phyloP scores from a whole-genome alignment of 306 rosid species.

The Quercus berberidifolia region DNA sequence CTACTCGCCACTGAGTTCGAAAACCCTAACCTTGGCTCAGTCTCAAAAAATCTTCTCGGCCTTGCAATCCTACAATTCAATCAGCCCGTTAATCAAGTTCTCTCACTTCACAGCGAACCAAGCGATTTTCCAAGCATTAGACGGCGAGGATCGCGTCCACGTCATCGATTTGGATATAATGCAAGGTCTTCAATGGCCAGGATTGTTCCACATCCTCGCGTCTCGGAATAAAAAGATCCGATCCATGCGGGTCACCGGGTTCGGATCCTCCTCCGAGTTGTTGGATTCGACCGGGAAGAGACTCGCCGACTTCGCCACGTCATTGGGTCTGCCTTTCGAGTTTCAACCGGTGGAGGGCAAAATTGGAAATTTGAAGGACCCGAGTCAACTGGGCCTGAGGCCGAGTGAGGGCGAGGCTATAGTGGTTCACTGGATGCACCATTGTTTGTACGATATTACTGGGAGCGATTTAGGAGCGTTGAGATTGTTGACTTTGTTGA shows the following conservation, averaged over 20 bases:
- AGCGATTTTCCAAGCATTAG: slow-evolving; percentile 85
- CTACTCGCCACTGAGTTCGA: slow-evolving; percentile 57
- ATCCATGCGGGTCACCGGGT: slow-evolving; percentile 83
- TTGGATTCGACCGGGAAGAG: slow-evolving; percentile 81
- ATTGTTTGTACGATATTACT: slow-evolving; percentile 82
- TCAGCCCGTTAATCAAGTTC: slow-evolving; percentile 81
- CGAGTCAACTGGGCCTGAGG: slow-evolving; percentile 66
- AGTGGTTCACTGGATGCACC: slow-evolving; percentile 99
- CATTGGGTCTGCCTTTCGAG: slow-evolving; percentile 80
- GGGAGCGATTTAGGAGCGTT: slow-evolving; percentile 84
- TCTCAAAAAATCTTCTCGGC: slow-evolving; percentile 80
- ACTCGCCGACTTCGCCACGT: slow-evolving; percentile 84
- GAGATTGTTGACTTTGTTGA: slow-evolving; percentile 46
- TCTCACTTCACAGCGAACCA: slow-evolving; percentile 99
- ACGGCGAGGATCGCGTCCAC: slow-evolving; percentile 93
- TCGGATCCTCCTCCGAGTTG: slow-evolving; percentile 83
- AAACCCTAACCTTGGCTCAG: slow-evolving; percentile 47
- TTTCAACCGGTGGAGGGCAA: slow-evolving; percentile 83
- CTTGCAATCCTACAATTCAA: slow-evolving; percentile 84
- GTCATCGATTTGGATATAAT: slow-evolving; percentile 91
- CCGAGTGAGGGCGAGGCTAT: slow-evolving; percentile 67
- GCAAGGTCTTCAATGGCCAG: slow-evolving; percentile 99
- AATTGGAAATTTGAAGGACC: slow-evolving; percentile 70
- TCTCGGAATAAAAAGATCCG: slow-evolving; percentile 78
- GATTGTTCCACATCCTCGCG: slow-evolving; percentile 91